Evolutionary conservation across 495 filamentous ascomycete genomes (phyloP), one percentile per base, ranked within the genome.

Genomic region (Penicillium goetzii): DNA sequence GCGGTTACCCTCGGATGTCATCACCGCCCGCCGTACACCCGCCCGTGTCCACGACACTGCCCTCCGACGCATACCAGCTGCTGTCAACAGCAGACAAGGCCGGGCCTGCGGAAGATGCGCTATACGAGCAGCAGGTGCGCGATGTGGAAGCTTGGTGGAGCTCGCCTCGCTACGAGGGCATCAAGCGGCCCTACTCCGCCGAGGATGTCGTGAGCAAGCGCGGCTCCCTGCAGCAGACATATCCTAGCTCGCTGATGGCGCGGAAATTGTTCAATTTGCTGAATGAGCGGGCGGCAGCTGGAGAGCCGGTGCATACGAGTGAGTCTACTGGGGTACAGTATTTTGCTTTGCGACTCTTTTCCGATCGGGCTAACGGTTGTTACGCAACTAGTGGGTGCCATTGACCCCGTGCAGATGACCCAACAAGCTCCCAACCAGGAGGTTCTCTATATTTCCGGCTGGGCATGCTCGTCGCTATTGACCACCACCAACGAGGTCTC

Each of bases 361-460:
- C 4, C 14, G 30, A 25, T 21, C 17, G 32, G 7, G 58, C 61
- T 69, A 30, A 68, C 71, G 40, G 52, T 17, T 12, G n/a, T 45
- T 67, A 38, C 34, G 14, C 56, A 23, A 34, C 52, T 54, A 93
- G 91, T 99, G 90, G 95, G 95, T 62, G 96, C 94, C 59, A 97
- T 99, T 78, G 95, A 99, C 71, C 95, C 95, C 17, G 86, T 97
- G 10, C 95, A 99, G 78, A 98, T 99, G 95, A 97, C 96, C 32
- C 95, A 99, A 76, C 96, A 98, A 80, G 96, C 95, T 26, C 85
- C 90, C 2, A 90, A 97, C 76, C 95, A 98, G 74, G 96, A 99
- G 76, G 89, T 97, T 6, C 84, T 99, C 19, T 99, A 99, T 77
- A 83, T 99, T 36, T 96, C 92, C 10, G 95, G 95, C 47, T 99